Evolutionary conservation across 2,329 filamentous ascomycete genomes (phyloP).

Genomic region (Calonectria crousiana): DNA sequence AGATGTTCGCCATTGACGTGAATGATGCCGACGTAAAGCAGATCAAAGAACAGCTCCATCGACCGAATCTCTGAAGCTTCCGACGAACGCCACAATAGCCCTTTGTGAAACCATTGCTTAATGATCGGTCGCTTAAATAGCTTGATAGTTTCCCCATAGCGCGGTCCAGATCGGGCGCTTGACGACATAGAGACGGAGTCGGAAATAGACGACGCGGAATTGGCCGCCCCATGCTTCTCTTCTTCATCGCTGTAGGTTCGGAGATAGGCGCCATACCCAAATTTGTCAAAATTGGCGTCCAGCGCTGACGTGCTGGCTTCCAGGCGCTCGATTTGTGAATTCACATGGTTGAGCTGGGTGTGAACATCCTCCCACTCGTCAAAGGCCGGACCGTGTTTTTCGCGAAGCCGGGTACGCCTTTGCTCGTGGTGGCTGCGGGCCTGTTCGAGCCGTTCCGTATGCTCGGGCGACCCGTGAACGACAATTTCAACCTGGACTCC

Average conservation of each 20-base stretch:
- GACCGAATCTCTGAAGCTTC: constrained; percentile 70
- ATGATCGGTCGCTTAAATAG: constrained; percentile 71
- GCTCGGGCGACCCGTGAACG: constrained; percentile 66
- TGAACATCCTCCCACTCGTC: constrained; percentile 69
- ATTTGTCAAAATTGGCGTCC: constrained; percentile 72
- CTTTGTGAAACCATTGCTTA: constrained; percentile 75
- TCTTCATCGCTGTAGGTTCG: constrained; percentile 57
- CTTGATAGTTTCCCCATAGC: constrained; percentile 60
- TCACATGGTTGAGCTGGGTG: constrained; percentile 64
- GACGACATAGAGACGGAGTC: constrained; percentile 43
- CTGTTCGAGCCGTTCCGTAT: constrained; percentile 59
- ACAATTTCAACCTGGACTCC: constrained; percentile 65
- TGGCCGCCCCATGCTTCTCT: constrained; percentile 16
- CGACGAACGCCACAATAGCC: constrained; percentile 71
- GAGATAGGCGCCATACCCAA: constrained; percentile 71
- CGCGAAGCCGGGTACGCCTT: constrained; percentile 58
- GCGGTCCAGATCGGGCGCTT: constrained; percentile 34
- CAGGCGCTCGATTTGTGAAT: constrained; percentile 65
- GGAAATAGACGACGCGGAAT: constrained; percentile 38
- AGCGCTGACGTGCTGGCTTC: constrained; percentile 66
- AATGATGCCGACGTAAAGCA: constrained; percentile 73
- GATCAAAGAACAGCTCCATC: constrained; percentile 75
- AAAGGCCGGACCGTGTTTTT: constrained; percentile 63
- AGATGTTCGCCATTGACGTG: constrained; percentile 73
- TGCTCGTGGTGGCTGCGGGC: constrained; percentile 66